Evolutionary conservation across 2,329 filamentous ascomycete species (phyloP), one percentile per base, ranked within the genome.

Genomic region (Colletotrichum tropicicola): DNA sequence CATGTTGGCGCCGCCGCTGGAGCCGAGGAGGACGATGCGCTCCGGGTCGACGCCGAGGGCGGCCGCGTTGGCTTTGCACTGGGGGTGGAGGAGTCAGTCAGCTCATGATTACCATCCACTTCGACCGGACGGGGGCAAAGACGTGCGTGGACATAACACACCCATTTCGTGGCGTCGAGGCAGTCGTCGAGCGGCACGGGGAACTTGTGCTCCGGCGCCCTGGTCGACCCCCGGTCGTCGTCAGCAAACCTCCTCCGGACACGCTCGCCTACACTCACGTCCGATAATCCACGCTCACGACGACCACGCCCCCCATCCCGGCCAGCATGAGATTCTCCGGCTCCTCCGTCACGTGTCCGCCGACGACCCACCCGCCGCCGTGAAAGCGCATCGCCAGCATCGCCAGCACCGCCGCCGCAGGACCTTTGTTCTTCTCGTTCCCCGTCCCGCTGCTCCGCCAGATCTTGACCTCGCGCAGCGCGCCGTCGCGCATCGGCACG

Each of bases 241-340:
- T 73, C n/a, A 74, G 61, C 25, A 45, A 47, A 19, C 27, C 12
- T 35, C 7, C 6, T 25, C 25, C 39, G 15, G 23, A 6, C 13
- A 7, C 3, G 2, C 6, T 35, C 25, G 5, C 1, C 32, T 19
- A 32, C 27, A 68, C 74, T 65, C 59, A 77, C 77, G 77, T 69
- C 35, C 78, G 71, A 53, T 79, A 80, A 45, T 75, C 75, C 5
- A 80, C 72, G 44, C 76, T 79, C 25, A 78, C 72, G 5, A 79
- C 75, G 2, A 80, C 74, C 0, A 76, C 74, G 23, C 75, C 71
- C 21, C 72, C 72, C 52, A 70, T 68, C 10, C 68, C 73, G 0
- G 75, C 77, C 13, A 76, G 71, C 32, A 77, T 70, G 41, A 77
- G 57, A 51, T 76, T 78, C 71, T 79, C 78, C 2, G 70, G 68